phyloP scores from a whole-genome alignment of 2,329 filamentous ascomycete species.

The Ophiostoma triangulosporum region DNA sequence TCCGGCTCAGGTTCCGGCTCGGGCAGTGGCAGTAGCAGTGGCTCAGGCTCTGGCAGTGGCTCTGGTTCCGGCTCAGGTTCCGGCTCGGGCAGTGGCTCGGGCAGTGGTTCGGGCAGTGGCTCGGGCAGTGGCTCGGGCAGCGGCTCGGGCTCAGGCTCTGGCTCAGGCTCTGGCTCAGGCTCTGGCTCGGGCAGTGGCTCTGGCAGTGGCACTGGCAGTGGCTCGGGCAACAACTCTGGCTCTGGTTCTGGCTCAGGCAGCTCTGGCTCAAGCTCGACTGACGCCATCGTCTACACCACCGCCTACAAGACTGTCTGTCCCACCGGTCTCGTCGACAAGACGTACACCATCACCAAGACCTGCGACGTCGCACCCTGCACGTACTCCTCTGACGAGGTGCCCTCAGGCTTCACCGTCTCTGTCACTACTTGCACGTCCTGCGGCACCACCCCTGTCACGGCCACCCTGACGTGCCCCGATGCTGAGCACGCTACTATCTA shows the following conservation, averaged over 20 bases:
- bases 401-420: conserved; percentile 12
- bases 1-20: no score
- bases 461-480: conserved; percentile 11
- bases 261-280: background rate
- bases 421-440: conserved; percentile 11
- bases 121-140: no score
- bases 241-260: background rate
- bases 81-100: no score
- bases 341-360: conserved; percentile 15
- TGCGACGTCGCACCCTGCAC: conserved; percentile 12
- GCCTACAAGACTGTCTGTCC: conserved; percentile 10
- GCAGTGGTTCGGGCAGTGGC: no score
- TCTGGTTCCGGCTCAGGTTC: background rate
- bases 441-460: conserved; percentile 7
- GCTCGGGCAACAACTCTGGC: no score
- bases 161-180: background rate
- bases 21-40: no score
- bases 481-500: conserved; percentile 1
- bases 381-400: conserved; percentile 1
- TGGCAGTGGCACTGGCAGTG: background rate
- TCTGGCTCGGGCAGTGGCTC: background rate
- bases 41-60: no score
- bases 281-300: conserved; percentile 4
- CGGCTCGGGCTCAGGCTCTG: background rate
- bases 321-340: conserved; percentile 8